Evolutionary conservation across 441 rosid genomes (phyloP), one percentile per base, ranked within the genome.

Genomic region (Pelargonium myrrhifolium): DNA sequence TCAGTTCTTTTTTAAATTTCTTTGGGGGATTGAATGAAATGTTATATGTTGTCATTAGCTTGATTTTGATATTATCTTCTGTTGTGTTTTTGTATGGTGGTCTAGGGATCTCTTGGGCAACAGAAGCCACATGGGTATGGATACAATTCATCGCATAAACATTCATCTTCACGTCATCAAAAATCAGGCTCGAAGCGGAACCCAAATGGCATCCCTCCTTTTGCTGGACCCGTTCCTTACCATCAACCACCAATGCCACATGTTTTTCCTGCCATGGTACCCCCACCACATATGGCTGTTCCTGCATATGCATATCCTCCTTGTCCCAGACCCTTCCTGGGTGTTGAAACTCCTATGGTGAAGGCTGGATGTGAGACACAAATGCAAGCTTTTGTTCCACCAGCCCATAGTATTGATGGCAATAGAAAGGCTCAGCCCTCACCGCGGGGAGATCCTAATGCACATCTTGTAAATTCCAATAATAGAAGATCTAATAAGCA

Each of bases 221-320:
- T 81, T 72, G 79, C 86, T 51, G 71, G 77, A 68, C 86, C 81
- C 9, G 72, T 79, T 40, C 82, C 91, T 45, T 87, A 85, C 66
- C 81, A 75, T 75, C 96, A 84, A 67, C 82, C 84, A 14, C 47
- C 80, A 15, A 40, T 79, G 61, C 83, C 78, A 8, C 89, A 84
- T 58, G 68, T 87, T 72, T 82, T 82, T 74, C 93, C 82, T 73
- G 68, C 92, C 67, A 81, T 85, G 86, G 75, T 72, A 62, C 89
- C 89, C 73, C 86, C 80, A 35, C 88, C 90, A 4, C 91, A 85
- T 64, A 76, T 85, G 71, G 81, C 87, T 24, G 79, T 83, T 75
- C 77, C 93, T 55, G 93, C 87, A 45, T 88, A 72, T 76, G 80
- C 77, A 63, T 90, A 80, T 70, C 88, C 67, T 24, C 85, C 91